phyloP scores from a whole-genome alignment of 164 flowering plant species.

The Cinnamomum micranthum region DNA sequence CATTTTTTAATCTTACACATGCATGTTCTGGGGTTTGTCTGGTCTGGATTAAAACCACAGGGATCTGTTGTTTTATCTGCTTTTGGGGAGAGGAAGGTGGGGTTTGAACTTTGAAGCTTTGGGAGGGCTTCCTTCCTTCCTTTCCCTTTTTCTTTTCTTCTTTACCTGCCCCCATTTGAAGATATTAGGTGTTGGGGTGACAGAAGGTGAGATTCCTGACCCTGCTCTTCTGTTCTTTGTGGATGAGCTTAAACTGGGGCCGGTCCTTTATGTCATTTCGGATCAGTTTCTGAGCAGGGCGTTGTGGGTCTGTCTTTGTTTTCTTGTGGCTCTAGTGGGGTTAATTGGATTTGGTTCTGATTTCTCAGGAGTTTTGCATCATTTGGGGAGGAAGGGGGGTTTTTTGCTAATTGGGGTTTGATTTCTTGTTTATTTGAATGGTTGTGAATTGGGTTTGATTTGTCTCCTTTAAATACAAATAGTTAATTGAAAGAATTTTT shows the following conservation, averaged over 20 bases:
- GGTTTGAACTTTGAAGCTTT: slow-evolving; percentile 21
- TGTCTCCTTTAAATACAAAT: neutral
- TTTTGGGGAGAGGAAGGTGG: slow-evolving; percentile 14
- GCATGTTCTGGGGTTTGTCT: slow-evolving; percentile 58
- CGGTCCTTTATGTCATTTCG: slow-evolving; percentile 6
- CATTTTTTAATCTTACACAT: slow-evolving; percentile 26
- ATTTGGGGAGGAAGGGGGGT: neutral
- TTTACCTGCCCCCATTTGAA: slow-evolving; percentile 13
- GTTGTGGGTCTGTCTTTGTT: neutral
- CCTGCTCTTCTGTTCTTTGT: slow-evolving; percentile 4
- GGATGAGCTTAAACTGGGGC: slow-evolving; percentile 19
- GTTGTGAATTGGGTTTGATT: slow-evolving; percentile 1
- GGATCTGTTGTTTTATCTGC: slow-evolving; percentile 30
- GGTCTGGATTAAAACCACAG: slow-evolving; percentile 54
- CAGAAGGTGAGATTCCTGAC: slow-evolving; percentile 31
- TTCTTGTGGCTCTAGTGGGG: neutral
- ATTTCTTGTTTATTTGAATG: neutral
- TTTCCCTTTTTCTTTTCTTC: neutral
- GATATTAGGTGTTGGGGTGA: slow-evolving; percentile 12
- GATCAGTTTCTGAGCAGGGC: neutral
- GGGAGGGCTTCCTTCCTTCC: neutral
- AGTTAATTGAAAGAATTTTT: neutral
- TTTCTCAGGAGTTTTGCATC: neutral
- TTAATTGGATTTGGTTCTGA: neutral
- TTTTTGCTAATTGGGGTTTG: too few relatives aligned